A percentile compares a stretch with the other conserved stretches of the same genome.
Evolutionary conservation across 139 green algal genomes (phyloP).

Genomic region (Volvox africanus): DNA sequence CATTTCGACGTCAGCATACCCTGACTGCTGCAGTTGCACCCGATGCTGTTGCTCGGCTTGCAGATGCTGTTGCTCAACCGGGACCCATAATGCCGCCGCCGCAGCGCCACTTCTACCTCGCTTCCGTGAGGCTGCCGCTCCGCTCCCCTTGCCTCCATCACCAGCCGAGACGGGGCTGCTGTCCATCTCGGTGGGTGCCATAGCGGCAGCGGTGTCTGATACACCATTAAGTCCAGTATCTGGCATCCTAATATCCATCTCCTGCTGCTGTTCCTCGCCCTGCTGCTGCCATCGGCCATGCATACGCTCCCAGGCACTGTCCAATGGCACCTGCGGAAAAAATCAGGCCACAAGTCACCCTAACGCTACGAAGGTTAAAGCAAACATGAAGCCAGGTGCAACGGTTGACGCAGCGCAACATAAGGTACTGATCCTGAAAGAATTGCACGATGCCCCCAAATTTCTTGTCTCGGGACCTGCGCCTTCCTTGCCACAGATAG

Average conservation of each 20-base stretch:
- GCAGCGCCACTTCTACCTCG: not conserved
- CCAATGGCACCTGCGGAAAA: slow-evolving; percentile 40
- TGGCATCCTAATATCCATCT: not conserved
- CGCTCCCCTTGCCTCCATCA: not conserved
- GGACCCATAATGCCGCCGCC: not conserved
- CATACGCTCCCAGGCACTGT: slow-evolving; percentile 47
- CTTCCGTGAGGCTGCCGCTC: not conserved
- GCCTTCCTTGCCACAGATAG: too few relatives aligned
- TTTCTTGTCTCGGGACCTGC: too few relatives aligned
- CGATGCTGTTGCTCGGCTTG: not conserved
- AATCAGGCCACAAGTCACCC: too few relatives aligned
- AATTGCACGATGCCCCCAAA: too few relatives aligned
- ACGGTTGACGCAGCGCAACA: too few relatives aligned
- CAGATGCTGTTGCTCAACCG: not conserved
- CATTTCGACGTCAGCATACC: not conserved
- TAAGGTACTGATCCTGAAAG: too few relatives aligned
- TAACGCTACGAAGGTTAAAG: too few relatives aligned
- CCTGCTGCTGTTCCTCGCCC: not conserved
- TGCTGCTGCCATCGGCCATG: slow-evolving; percentile 21
- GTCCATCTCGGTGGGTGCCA: not conserved
- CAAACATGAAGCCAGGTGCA: too few relatives aligned
- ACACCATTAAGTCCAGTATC: not conserved
- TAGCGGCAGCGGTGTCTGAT: not conserved
- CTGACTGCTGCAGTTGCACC: too few relatives aligned
- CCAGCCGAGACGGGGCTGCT: not conserved